phyloP scores from a whole-genome alignment of 75 land plant genomes.

The Pinus taeda region DNA sequence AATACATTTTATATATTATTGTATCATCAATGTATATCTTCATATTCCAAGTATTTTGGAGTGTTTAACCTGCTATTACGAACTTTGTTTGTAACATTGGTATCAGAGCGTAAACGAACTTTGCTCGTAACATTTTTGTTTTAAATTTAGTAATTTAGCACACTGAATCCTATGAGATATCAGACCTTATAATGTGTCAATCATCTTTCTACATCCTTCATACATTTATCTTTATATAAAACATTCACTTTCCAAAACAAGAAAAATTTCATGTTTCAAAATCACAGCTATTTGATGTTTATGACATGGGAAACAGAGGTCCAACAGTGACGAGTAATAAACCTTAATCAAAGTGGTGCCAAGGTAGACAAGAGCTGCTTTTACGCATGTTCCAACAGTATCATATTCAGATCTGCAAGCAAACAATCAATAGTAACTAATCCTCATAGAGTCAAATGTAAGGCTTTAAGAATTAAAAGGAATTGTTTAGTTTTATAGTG shows the following conservation, averaged over 20 bases:
- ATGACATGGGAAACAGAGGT: not conserved
- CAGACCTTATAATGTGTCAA: too few species aligned
- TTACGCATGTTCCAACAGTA: slow-evolving; percentile 83
- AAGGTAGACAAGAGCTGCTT: slow-evolving; percentile 90
- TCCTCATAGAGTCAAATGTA: not conserved
- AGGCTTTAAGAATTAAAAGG: not conserved
- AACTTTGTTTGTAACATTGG: too few species aligned
- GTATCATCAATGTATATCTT: too few species aligned
- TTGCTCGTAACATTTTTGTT: too few species aligned
- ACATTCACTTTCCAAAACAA: not conserved
- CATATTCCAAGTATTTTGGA: too few species aligned
- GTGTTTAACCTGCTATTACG: too few species aligned
- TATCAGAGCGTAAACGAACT: too few species aligned
- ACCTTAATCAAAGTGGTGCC: slow-evolving; percentile 91
- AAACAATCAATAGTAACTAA: slow-evolving; percentile 1
- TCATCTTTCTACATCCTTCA: not conserved
- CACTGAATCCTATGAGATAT: too few species aligned
- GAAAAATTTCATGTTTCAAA: not conserved
- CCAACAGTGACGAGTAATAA: not conserved
- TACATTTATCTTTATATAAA: not conserved
- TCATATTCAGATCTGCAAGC: slow-evolving; percentile 91
- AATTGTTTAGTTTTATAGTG: too few species aligned
- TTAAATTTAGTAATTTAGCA: too few species aligned
- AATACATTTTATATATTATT: too few species aligned
- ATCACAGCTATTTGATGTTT: not conserved